Evolutionary conservation across 805 yeast genomes (phyloP).

Genomic region (Myxozyma neglecta): DNA sequence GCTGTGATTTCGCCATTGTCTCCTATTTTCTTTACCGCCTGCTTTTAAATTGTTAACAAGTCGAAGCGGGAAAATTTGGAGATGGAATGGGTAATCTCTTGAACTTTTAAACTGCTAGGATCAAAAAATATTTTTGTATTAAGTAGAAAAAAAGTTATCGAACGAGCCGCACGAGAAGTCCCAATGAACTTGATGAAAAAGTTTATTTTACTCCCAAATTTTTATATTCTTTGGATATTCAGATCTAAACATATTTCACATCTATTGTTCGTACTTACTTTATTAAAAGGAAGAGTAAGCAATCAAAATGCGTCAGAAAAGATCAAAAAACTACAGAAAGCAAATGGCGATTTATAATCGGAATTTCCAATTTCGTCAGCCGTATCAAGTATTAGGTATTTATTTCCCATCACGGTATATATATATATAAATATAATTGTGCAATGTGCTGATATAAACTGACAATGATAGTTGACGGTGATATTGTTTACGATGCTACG

Average conservation of each 20-base stretch:
- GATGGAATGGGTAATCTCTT: background rate
- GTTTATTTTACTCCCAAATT: background rate
- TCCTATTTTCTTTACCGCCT: background rate
- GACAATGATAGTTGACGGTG: slow-evolving; percentile 62
- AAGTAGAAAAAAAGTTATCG: background rate
- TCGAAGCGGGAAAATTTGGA: background rate
- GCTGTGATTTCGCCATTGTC: slow-evolving; percentile 80
- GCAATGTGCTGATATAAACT: background rate
- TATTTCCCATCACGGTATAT: background rate
- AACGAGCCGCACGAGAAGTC: slow-evolving; percentile 2
- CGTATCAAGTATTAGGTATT: slow-evolving; percentile 70
- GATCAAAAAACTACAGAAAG: slow-evolving; percentile 92
- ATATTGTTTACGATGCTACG: slow-evolving; percentile 64
- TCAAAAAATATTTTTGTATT: background rate
- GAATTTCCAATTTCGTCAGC: slow-evolving; percentile 89
- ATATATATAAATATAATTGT: background rate
- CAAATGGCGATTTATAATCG: slow-evolving; percentile 83
- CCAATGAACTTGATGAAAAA: background rate
- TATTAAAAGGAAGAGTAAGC: background rate
- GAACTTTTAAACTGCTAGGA: background rate
- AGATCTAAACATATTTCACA: background rate
- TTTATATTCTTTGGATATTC: background rate
- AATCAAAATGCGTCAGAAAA: slow-evolving; percentile 80
- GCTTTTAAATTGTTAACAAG: background rate
- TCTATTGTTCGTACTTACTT: background rate